Evolutionary conservation across 2,329 filamentous ascomycete species (phyloP).

Genomic region (Alternaria burnsii): DNA sequence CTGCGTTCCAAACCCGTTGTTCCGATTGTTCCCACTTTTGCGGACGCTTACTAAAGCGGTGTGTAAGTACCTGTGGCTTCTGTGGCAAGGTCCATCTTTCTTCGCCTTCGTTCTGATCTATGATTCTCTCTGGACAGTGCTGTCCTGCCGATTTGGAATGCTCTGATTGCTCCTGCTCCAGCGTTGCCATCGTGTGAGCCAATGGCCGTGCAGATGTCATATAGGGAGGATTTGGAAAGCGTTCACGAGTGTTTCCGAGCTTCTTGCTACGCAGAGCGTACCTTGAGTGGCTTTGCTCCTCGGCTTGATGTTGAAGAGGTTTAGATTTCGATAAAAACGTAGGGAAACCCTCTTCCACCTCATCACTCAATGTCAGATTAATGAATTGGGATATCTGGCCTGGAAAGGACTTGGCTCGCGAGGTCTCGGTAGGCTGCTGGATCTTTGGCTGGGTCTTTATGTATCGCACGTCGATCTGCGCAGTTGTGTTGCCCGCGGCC

Average conservation of each 20-base stretch:
- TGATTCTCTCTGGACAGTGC: neutral
- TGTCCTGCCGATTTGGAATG: neutral
- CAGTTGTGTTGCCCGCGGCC: neutral
- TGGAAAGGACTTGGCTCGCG: neutral
- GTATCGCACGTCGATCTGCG: neutral
- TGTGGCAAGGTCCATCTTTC: neutral
- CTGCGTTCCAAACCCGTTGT: neutral
- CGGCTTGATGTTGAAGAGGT: neutral
- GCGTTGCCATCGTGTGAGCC: neutral
- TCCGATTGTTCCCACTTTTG: neutral
- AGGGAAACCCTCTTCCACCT: neutral
- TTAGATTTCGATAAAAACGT: neutral
- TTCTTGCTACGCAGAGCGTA: neutral
- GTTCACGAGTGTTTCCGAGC: neutral
- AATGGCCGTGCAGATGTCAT: neutral
- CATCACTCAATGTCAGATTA: slow-evolving; percentile 2
- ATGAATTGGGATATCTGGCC: neutral
- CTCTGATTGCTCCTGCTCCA: neutral
- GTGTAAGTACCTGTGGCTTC: neutral
- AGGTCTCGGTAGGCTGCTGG: neutral
- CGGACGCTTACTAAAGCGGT: neutral
- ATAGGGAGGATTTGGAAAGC: neutral
- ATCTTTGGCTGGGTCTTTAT: neutral
- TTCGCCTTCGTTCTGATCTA: neutral
- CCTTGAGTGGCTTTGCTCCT: neutral